Base-by-base conservation (phyloP, 1,284 basidiomycete species). In the Xerocomus tenax region DNA sequence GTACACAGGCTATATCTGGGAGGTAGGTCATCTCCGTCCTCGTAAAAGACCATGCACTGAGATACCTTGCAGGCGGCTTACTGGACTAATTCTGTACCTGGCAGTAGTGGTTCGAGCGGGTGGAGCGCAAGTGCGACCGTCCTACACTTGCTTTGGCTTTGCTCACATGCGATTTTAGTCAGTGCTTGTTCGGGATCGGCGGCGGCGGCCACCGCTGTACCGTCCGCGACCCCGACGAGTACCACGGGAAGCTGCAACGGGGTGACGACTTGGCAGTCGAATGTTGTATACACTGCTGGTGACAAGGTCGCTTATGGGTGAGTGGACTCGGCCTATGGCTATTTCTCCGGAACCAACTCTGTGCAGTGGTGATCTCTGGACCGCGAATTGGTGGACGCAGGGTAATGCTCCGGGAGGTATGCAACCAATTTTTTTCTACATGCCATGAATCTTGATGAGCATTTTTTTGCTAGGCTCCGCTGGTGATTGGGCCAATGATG, bases 1-100 rank as follows among this genome's bases (percentile, higher is more conserved):
- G 12, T 83, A 73, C 58, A 63, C 70, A 41, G 79, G 80, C 26
- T 83, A 84, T 61, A 78, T 84, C 55, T 84, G 78, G 78, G 70
- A 82, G 75, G 80, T 79, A 53, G 44, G 58, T 10, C 21, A 29
- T 29, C 18, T 5, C 21, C 26, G 19, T 26, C 34, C 18, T 44
- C 23, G 9, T 25, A 12, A 48, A n/a, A 16, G 26, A 43, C 15
- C 18, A 12, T 34, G 32, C 13, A 18, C 42, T 50, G 10, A 55
- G 29, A 42, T 36, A 45, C 1, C 6, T 28, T 8, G 12, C 48
- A 83, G 78, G 78, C 81, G 9, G 82, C 82, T 58, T 83, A 73
- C 69, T 83, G 66, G 57, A 71, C 82, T 12, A 69, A 72, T 8
- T 62, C 69, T 16, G 68, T 71, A n/a, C 82, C 82, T 18, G 71